Base-by-base conservation (phyloP, 2,329 filamentous ascomycete species). In the Paraphoma sp. region DNA sequence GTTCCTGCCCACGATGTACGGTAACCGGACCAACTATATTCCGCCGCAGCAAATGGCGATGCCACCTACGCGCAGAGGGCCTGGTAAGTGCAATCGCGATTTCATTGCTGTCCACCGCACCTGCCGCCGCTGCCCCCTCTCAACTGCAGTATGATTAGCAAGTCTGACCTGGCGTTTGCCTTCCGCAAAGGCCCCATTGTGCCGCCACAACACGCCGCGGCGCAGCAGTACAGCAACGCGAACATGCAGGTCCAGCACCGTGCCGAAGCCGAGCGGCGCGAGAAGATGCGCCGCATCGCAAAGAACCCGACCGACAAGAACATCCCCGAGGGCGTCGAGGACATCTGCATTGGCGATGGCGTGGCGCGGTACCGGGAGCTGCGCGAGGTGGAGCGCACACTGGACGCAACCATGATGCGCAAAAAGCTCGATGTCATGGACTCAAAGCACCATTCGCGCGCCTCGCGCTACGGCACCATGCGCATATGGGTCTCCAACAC, bases 401-500 rank as follows among this genome's bases (percentile, higher is more conserved):
- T 99, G 53, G 95, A 99, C 80, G 91, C 94, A 41, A 91, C 92
- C 16, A 96, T 97, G 84, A 93, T 95, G 76, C 89, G 94, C 72
- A 99, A 99, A 82, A 86, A 93, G 59, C 81, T 99, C 59, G 95
- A 99, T 73, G 89, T 97, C 60, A 86, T 92, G 61, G 94, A 98
- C 74, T 88, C 87, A 43, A 86, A 92, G 51, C 90, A 86, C 73
- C 87, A 89, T 64, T 87, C 89, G 62, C 89, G 88, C 59, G 83
- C 87, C 57, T 95, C 91, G 86, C 87, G 91, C 64, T 90, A 89
- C 76, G 91, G 89, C 72, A 96, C 92, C 2, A 83, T 99, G 77
- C 90, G 94, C 60, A 86, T 99, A 62, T 98, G 93, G 93, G 89
- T 99, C 69, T 93, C 88, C 70, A 99, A 99, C 78, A 97, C 93